Conservation (phyloP, 208 protist species). For the Borovskyia barvae region DNA sequence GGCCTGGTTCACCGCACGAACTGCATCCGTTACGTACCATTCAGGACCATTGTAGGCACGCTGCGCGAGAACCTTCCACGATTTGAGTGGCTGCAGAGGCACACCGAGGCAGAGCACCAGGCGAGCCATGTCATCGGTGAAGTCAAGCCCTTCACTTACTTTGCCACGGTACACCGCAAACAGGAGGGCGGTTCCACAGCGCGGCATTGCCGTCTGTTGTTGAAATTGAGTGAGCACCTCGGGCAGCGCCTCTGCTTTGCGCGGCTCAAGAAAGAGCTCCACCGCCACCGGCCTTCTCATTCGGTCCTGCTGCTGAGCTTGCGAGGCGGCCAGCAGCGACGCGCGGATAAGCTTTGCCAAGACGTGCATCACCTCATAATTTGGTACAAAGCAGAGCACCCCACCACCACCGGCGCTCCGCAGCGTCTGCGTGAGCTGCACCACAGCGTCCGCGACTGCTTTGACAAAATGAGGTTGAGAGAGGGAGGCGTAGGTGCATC, state of each 20-base stretch:
- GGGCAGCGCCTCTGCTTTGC: constrained; percentile 23
- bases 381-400: constrained; percentile 94
- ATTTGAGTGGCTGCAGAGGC: constrained; percentile 65
- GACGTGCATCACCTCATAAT: constrained; percentile 46
- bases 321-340: constrained; percentile 3
- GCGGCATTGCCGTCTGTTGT: constrained; percentile 11
- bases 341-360: constrained; percentile 23
- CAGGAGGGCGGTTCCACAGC: constrained; percentile 19
- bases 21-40: constrained; percentile 91
- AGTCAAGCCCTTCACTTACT: constrained; percentile 95
- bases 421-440: constrained; percentile 44
- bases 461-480: constrained; percentile 37
- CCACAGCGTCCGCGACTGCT: constrained; percentile 35
- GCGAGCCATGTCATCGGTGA: constrained; percentile 91
- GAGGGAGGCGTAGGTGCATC: constrained; percentile 59
- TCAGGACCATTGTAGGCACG: constrained; percentile 60
- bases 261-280: constrained; percentile 30
- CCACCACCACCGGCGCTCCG: constrained; percentile 47
- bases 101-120: constrained; percentile 94
- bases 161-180: constrained; percentile 95
- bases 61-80: constrained; percentile 59
- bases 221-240: constrained; percentile 26
- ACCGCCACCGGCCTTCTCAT: background rate
- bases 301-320: background rate
- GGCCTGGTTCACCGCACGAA: constrained; percentile 95